Conservation (phyloP, 805 yeast species). For the Blastobotrys americana region DNA sequence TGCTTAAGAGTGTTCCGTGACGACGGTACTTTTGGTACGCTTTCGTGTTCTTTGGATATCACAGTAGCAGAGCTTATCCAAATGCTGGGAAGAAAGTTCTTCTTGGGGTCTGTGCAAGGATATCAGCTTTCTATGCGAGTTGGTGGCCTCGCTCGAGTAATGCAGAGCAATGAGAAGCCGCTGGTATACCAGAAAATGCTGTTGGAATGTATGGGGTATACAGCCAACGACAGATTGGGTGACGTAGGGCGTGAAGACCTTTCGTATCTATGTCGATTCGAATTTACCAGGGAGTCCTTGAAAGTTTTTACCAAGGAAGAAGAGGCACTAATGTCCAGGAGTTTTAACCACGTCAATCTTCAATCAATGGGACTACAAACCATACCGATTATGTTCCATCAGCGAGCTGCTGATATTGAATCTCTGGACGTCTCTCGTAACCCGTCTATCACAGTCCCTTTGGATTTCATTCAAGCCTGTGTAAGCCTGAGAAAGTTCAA, state of each 20-base stretch:
- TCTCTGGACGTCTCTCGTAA: conserved; percentile 77
- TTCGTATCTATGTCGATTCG: conserved; percentile 73
- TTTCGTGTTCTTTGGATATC: conserved; percentile 71
- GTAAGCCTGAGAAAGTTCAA: conserved; percentile 59
- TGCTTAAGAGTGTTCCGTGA: conserved; percentile 67
- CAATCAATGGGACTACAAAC: conserved; percentile 69
- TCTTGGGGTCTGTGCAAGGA: conserved; percentile 60
- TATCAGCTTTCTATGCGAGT: conserved; percentile 68
- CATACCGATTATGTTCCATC: conserved; percentile 76
- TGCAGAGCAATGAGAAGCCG: conserved; percentile 69
- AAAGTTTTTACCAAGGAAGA: conserved; percentile 60
- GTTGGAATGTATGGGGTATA: conserved; percentile 68
- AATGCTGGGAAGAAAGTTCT: conserved; percentile 69
- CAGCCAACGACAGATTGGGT: conserved; percentile 65
- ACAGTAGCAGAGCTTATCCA: conserved; percentile 68
- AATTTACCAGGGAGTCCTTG: conserved; percentile 55
- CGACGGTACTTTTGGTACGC: conserved; percentile 78
- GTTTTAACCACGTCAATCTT: conserved; percentile 66
- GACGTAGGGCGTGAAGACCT: conserved; percentile 80
- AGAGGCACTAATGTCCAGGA: conserved; percentile 53
- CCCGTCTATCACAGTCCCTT: conserved; percentile 76
- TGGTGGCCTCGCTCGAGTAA: conserved; percentile 67
- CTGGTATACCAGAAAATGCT: conserved; percentile 68
- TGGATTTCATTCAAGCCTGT: conserved; percentile 79
- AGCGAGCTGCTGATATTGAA: conserved; percentile 72